These are phyloP conservation scores for Exutisphaerella laricina DNA, from an alignment of 2,329 filamentous ascomycete genomes.

Conservation along the genomic window DNA sequence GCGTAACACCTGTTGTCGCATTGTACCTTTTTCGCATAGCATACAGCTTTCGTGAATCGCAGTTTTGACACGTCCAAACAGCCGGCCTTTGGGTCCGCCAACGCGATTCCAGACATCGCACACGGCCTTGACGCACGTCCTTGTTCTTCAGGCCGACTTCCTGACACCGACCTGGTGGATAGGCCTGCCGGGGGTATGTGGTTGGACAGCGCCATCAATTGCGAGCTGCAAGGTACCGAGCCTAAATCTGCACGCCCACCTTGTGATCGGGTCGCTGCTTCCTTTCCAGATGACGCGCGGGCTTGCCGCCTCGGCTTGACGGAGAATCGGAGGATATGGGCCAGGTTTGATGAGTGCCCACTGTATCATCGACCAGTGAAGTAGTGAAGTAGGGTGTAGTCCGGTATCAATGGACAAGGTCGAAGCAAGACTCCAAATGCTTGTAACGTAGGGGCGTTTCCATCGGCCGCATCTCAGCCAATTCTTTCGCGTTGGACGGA, in stretches of 20 bases:
- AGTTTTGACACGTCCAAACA: not conserved
- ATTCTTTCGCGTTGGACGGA: not conserved
- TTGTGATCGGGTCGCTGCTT: not conserved
- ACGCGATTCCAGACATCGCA: not conserved
- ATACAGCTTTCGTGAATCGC: not conserved
- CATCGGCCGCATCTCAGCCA: not conserved
- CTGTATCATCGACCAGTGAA: not conserved
- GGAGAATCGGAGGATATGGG: not conserved
- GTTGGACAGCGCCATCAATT: slow-evolving; percentile 4
- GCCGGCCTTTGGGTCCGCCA: not conserved
- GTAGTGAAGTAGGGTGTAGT: not conserved
- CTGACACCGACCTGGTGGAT: not conserved
- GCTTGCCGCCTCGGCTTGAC: not conserved
- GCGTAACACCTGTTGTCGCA: not conserved
- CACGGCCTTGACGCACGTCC: not conserved
- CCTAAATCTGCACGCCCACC: not conserved
- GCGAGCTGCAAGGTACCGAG: slow-evolving; percentile 13
- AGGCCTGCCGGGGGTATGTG: slow-evolving; percentile 2
- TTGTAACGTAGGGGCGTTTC: slow-evolving; percentile 1
- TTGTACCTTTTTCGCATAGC: not conserved
- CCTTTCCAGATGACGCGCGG: not conserved
- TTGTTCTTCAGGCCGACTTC: not conserved
- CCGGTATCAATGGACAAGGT: not conserved
- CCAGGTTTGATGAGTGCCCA: not conserved
- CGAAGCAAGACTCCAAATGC: slow-evolving; percentile 1